Evolutionary conservation across 2,329 filamentous ascomycete species (phyloP).

Genomic region (Dactylellina drechsleri): DNA sequence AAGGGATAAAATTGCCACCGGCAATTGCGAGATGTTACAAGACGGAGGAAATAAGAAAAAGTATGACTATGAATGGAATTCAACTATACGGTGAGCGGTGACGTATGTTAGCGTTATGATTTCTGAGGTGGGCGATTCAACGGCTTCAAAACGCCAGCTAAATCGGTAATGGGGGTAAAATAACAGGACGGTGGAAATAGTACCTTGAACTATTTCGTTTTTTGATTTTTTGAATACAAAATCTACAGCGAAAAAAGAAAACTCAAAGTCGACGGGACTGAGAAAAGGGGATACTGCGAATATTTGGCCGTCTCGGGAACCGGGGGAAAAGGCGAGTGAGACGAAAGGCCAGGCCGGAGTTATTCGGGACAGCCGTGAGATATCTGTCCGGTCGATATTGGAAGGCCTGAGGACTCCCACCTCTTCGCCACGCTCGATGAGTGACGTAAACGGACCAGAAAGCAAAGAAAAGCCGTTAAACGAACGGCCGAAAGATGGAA

Average conservation of each 20-base stretch:
- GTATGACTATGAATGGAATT: constrained; percentile 12
- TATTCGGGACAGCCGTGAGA: constrained; percentile 43
- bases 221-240: neutral
- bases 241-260: constrained; percentile 13
- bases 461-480: constrained; percentile 13
- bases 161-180: neutral
- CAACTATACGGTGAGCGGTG: constrained; percentile 1
- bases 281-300: constrained; percentile 3
- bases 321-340: constrained; percentile 16
- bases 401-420: constrained; percentile 14
- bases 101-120: constrained; percentile 1
- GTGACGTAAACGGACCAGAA: constrained; percentile 35
- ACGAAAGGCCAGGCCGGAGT: constrained; percentile 49
- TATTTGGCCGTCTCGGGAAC: neutral
- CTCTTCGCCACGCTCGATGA: constrained; percentile 5
- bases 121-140: constrained; percentile 16
- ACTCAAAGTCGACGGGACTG: too few species aligned
- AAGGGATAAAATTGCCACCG: constrained; percentile 2
- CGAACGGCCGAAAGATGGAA: neutral
- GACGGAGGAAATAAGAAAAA: neutral
- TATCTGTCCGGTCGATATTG: constrained; percentile 38
- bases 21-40: constrained; percentile 21
- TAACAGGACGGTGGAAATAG: constrained; percentile 1
- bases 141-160: constrained; percentile 27
- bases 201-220: constrained; percentile 27